Percentiles rank a stretch among this genome's conserved stretches.
Conservation (phyloP, 352 stramenopile genomes). For the Phytopythium helicoides region DNA sequence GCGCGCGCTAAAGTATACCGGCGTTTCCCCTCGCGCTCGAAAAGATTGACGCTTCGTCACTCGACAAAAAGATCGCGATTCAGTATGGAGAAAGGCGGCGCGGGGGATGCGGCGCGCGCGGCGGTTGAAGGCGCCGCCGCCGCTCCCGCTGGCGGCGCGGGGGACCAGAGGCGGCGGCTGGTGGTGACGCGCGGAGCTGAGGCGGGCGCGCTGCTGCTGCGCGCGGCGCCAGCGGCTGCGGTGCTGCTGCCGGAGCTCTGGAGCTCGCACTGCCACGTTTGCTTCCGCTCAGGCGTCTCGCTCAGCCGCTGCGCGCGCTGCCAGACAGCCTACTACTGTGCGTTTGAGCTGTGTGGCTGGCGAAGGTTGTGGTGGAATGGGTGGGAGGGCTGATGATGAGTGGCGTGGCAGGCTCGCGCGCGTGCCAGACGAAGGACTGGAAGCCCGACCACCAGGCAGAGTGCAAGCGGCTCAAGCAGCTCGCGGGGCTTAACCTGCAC, state of each 20-base stretch:
- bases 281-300: slow-evolving; percentile 31
- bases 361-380: neutral
- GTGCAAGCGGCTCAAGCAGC: slow-evolving; percentile 42
- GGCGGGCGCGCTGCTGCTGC: slow-evolving; percentile 33
- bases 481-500: slow-evolving; percentile 32
- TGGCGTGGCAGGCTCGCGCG: slow-evolving; percentile 38
- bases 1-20: no score
- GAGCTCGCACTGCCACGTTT: slow-evolving; percentile 58
- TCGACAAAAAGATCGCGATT: no score
- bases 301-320: slow-evolving; percentile 65
- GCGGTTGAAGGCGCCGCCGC: neutral
- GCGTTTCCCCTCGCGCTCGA: neutral
- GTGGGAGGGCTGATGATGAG: neutral
- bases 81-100: neutral
- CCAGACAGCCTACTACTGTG: slow-evolving; percentile 61
- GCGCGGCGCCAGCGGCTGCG: slow-evolving; percentile 21
- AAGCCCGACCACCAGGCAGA: slow-evolving; percentile 56
- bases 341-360: slow-evolving; percentile 2
- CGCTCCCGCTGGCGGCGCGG: slow-evolving; percentile 7
- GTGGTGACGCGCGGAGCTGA: slow-evolving; percentile 16
- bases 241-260: slow-evolving; percentile 56
- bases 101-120: neutral
- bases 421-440: slow-evolving; percentile 68
- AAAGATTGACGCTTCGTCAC: no score
- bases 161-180: slow-evolving; percentile 38